phyloP scores from a whole-genome alignment of 352 stramenopile species.

The Globisporangium yorkense region DNA sequence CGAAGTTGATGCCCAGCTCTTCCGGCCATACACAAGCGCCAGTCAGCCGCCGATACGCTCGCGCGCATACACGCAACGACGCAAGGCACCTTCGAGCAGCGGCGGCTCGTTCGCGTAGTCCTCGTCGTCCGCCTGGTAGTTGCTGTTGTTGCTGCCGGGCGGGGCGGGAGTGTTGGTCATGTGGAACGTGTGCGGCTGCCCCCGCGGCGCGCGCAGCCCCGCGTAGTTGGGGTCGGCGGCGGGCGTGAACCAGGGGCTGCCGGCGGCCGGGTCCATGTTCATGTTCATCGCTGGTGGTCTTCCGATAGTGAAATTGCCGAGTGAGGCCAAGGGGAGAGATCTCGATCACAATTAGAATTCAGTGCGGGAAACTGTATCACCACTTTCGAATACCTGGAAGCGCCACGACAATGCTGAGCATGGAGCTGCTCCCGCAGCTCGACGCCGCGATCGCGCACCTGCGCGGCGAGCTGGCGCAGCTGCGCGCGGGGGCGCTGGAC shows the following conservation, averaged over 20 bases:
- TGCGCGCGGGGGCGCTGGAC: slow-evolving; percentile 35
- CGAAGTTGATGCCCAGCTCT: slow-evolving; percentile 97
- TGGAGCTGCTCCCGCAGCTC: slow-evolving; percentile 36
- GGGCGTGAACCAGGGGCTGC: slow-evolving; percentile 62
- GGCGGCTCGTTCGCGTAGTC: slow-evolving; percentile 96
- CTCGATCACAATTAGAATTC: neutral
- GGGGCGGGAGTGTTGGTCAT: neutral
- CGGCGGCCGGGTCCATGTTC: slow-evolving; percentile 72
- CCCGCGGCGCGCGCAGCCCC: slow-evolving; percentile 14
- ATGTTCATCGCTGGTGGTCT: slow-evolving; percentile 44
- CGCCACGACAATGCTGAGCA: neutral
- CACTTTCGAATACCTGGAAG: neutral
- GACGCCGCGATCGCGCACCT: slow-evolving; percentile 53
- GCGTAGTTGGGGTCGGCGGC: slow-evolving; percentile 36
- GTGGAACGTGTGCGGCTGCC: slow-evolving; percentile 2
- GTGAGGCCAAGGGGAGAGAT: neutral
- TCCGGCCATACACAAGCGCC: neutral
- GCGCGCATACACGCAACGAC: neutral
- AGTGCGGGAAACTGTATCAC: neutral
- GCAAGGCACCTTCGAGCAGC: slow-evolving; percentile 86
- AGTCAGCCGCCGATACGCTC: too few relatives aligned
- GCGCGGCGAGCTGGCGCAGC: slow-evolving; percentile 39
- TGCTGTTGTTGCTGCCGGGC: slow-evolving; percentile 11
- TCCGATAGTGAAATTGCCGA: neutral
- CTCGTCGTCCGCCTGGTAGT: slow-evolving; percentile 64